Conservation (phyloP, 345 rosid species). For the Physaria fendleri region DNA sequence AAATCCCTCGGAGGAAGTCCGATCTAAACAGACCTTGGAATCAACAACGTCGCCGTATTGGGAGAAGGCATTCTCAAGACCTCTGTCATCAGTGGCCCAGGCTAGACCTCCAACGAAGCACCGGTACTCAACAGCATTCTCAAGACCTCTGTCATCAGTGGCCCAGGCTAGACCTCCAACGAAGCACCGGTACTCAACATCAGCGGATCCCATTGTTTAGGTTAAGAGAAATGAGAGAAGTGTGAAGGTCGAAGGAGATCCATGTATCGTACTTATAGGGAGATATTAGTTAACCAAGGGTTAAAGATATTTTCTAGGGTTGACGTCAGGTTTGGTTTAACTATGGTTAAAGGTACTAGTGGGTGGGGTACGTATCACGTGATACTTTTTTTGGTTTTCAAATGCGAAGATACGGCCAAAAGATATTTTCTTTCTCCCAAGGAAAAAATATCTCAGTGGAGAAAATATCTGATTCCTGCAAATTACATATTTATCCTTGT, state of each 20-base stretch:
- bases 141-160: conserved; percentile 57
- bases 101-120: conserved; percentile 98
- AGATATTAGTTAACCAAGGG: conserved; percentile 7
- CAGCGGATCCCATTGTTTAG: conserved; percentile 59
- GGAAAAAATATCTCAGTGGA: no score
- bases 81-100: conserved; percentile 74
- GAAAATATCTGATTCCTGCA: no score
- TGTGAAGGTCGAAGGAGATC: neutral
- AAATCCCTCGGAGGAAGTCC: conserved; percentile 30
- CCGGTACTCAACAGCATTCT: conserved; percentile 58
- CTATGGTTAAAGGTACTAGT: conserved; percentile 31
- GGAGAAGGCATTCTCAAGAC: conserved; percentile 59
- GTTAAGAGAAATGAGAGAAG: neutral
- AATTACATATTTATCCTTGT: no score
- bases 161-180: conserved; percentile 98
- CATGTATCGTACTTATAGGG: conserved; percentile 10
- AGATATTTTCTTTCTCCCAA: no score
- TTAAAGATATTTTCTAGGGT: conserved; percentile 22
- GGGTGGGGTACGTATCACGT: no score
- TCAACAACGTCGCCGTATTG: conserved; percentile 69
- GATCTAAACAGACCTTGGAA: conserved; percentile 92
- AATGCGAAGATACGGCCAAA: no score
- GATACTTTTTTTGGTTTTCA: no score
- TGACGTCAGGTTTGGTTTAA: neutral
- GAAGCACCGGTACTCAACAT: conserved; percentile 76